Base-by-base conservation (phyloP, 1,284 basidiomycete genomes). In the Tetrapyrgos nigripes region DNA sequence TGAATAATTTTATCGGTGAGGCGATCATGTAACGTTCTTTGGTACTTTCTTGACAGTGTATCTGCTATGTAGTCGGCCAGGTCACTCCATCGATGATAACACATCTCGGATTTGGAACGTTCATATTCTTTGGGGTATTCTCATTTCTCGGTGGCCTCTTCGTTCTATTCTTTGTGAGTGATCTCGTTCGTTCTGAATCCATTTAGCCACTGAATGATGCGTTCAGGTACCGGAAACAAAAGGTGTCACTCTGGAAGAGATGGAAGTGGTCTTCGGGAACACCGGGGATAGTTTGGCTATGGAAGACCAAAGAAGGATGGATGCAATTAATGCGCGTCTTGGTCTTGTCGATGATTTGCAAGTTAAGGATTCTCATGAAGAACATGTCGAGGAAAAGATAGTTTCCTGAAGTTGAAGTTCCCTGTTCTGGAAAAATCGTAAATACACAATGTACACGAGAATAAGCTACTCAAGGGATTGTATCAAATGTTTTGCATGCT, bases 1-100 rank as follows among this genome's bases (percentile, higher is more conserved):
- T 90, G 87, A 89, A 89, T 71, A 89, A 89, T 70, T 90, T 89
- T 70, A 89, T 89, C 62, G 85, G 85, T 81, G 65, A 65, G 77
- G 68, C 3, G 2, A 49, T 2, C 6, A 6, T 29, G 27, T 29
- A 4, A 14, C 10, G 14, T 29, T 17, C 13, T 2, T 31, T 5
- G 19, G 14, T 28, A 1, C 8, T n/a, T 29, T 46, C 14, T 28
- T 54, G 40, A 54, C 6, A 44, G n/a, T 37, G 9, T 50, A 6
- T 31, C 26, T 50, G 17, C 24, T 50, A 14, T 21, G 27, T 6
- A 73, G 67, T 75, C 50, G 73, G 72, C 10, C 72, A 75, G 62
- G 71, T 89, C 9, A 89, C 87, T 3, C 87, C 87, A 2, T 79
- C 82, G 0, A 89, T 89, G 87, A 68, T 86, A 58, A 62, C 70